Base-by-base conservation (phyloP, 129 eudicot genomes). In the sunflower (Helianthus annuus) region DNA sequence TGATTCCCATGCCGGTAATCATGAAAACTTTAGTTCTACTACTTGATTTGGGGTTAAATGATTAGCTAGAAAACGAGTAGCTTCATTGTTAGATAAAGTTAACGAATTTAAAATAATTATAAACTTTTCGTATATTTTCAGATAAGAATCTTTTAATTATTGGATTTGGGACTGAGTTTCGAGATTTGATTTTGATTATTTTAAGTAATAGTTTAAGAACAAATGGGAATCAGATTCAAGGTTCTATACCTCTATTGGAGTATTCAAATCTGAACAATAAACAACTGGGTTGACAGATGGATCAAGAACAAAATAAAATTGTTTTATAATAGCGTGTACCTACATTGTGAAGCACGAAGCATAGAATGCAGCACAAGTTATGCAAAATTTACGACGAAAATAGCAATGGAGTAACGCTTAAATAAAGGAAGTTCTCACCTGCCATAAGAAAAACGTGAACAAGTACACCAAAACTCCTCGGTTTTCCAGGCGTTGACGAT, bases 331-430 rank as follows among this genome's bases (percentile, higher is more conserved):
- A 60, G 3, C 73, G 13, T 78, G 74, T 68, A 57, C 69, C 77
- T 76, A 61, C 49, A 42, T 45, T 55, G 68, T 10, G 86, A 78
- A 82, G 80, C 81, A 74, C 59, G 70, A 78, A 66, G 78, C 77
- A 70, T 29, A 24, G 40, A 80, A 48, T 70, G 81, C 49, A 79
- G 71, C 75, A 65, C 52, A 80, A 69, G 80, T 79, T 60, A 79
- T 70, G 81, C 66, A 65, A 70, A 69, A 71, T 48, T n/a, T 48
- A 11, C 46, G 69, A 68, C 57, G 59, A 63, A 24, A 71, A 16
- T 39, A 48, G 51, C 42, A 74, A 61, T 72, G 57, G 55, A 49
- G 29, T 70, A 10, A 58, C 44, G 84, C 69, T 16, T 44, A 66
- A 62, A 52, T 56, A 66, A 36, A 36, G 84, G 73, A 66, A 52